Percentiles rank a stretch among this genome's conserved stretches.
phyloP scores from a whole-genome alignment of 2,329 filamentous ascomycete species.

The Stylonectria norvegica region DNA sequence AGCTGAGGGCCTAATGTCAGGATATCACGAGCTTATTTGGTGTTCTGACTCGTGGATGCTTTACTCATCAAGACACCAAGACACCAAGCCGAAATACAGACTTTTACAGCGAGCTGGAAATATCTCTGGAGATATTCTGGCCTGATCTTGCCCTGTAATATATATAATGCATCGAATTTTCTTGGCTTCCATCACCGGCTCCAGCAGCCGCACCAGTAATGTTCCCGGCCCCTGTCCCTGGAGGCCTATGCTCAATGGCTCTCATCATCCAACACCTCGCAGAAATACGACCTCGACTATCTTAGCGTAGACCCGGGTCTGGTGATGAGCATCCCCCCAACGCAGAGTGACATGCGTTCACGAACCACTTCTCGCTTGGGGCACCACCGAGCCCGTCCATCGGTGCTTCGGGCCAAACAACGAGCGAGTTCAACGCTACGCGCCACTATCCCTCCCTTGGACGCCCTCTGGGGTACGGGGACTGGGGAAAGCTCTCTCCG shows the following conservation, averaged over 20 bases:
- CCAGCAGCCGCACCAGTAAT: not conserved
- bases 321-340: not conserved
- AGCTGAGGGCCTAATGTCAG: too few species aligned
- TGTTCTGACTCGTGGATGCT: too few species aligned
- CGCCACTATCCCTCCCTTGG: not conserved
- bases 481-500: conserved; percentile 8
- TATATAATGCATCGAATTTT: too few species aligned
- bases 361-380: conserved; percentile 2
- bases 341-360: not conserved
- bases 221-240: too few species aligned
- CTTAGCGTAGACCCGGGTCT: not conserved
- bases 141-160: too few species aligned
- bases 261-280: not conserved
- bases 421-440: not conserved
- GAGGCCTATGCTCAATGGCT: too few species aligned
- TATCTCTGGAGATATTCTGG: too few species aligned
- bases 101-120: too few species aligned
- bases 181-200: too few species aligned
- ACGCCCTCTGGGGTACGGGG: conserved; percentile 3
- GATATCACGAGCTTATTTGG: too few species aligned
- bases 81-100: too few species aligned
- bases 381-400: conserved; percentile 10
- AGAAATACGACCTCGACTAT: not conserved
- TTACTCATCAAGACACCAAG: too few species aligned
- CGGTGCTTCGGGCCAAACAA: conserved; percentile 14